phyloP scores from a whole-genome alignment of 306 rosid species.

The Trifolium subterraneum region DNA sequence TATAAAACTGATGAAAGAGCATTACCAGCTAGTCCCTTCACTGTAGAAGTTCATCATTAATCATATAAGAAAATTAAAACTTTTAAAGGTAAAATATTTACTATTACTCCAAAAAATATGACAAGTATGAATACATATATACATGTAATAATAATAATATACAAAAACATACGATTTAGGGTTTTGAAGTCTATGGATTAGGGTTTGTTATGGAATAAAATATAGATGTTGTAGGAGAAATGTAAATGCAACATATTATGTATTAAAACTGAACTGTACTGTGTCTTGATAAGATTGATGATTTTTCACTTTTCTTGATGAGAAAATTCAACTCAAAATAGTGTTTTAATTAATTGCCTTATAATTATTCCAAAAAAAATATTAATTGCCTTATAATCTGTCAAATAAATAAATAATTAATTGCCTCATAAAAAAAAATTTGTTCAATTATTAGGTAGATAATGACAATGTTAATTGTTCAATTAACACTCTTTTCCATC shows the following conservation, averaged over 20 bases:
- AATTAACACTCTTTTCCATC: neutral
- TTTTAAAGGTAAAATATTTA: neutral
- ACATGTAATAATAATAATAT: neutral
- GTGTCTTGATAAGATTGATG: constrained; percentile 20
- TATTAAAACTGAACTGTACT: constrained; percentile 16
- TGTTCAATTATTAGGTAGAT: constrained; percentile 10
- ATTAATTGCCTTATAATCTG: no score
- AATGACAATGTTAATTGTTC: constrained; percentile 18
- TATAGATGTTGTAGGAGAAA: neutral
- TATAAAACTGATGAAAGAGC: constrained; percentile 26
- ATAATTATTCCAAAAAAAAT: no score
- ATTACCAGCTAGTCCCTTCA: constrained; percentile 33
- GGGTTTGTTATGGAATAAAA: constrained; percentile 49
- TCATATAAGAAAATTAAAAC: neutral
- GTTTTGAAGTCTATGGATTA: constrained; percentile 44
- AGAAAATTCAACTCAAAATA: constrained; percentile 35
- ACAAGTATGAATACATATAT: constrained; percentile 14
- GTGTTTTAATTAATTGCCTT: neutral
- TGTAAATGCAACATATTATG: neutral
- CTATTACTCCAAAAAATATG: constrained; percentile 19
- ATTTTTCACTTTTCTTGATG: constrained; percentile 30
- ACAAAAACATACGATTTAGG: constrained; percentile 38
- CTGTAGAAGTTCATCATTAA: constrained; percentile 22
- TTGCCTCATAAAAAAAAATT: neutral
- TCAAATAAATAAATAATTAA: neutral